Evolutionary conservation across 2,329 filamentous ascomycete species (phyloP), one percentile per base, ranked within the genome.

Genomic region (Calcarisporium arbuscula): DNA sequence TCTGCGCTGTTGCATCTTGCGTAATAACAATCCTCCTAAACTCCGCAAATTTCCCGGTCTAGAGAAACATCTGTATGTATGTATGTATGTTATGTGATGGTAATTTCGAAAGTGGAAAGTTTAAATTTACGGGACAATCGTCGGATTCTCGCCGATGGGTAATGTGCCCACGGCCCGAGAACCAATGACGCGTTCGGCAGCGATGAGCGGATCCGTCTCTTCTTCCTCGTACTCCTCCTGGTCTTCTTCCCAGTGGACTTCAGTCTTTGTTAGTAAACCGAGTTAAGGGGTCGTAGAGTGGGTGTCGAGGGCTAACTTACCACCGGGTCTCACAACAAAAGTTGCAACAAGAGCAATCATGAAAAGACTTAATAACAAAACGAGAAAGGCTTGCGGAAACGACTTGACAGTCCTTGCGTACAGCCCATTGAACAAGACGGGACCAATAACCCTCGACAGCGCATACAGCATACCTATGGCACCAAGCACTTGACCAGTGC

Each of bases 381-480:
- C 75, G 56, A 95, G 95, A 1, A 94, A 81, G 1, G 86, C 79
- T 57, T 92, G 86, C 1, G 86, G 79, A 45, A 84, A 90, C 2
- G 63, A 77, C 15, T 72, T 77, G 2, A 95, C 85, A 0, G 92
- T 96, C 3, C 72, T 66, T 11, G 82, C 83, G 55, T 94, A 98
- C 8, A 96, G 76, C 5, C 85, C 74, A 51, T 92, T 94, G 60
- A 95, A 94, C 2, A 90, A 53, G 0, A 86, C 72, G 0, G 92
- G 92, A 1, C 83, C 80, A 10, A 94, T 56, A 3, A 96, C 78
- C 41, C 88, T 71, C 4, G 85, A 77, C 22, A 95, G 61, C 1
- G 87, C 84, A 59, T 96, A 90, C 38, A 96, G 61, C 41, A 96
- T 67, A 0, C 90, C 92, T 12, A 82, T 82, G 2, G 88, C 89